phyloP scores from a whole-genome alignment of 805 yeast species.

The Lipomyces lipofer region DNA sequence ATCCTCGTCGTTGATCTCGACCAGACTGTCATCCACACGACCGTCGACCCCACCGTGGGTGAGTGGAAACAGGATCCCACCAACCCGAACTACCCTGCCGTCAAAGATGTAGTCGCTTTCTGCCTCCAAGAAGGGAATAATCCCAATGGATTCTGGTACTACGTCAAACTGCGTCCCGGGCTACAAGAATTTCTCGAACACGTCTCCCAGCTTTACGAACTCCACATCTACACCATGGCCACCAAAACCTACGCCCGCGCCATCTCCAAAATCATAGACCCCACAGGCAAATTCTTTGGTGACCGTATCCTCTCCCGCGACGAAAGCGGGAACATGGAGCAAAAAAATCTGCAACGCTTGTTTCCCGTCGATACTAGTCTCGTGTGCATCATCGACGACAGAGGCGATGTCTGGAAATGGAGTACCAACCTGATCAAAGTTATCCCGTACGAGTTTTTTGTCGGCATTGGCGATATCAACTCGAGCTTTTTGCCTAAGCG shows the following conservation, averaged over 20 bases:
- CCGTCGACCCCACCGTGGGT: conserved; percentile 95
- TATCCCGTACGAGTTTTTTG: conserved; percentile 92
- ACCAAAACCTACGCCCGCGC: conserved; percentile 89
- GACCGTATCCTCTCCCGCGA: conserved; percentile 90
- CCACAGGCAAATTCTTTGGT: conserved; percentile 80
- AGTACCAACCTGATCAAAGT: conserved; percentile 86
- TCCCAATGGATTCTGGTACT: conserved; percentile 59
- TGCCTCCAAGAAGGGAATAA: conserved; percentile 67
- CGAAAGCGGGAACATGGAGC: conserved; percentile 90
- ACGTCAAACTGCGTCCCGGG: conserved; percentile 90
- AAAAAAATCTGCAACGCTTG: conserved; percentile 79
- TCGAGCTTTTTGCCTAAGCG: conserved; percentile 88
- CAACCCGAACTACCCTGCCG: conserved; percentile 81
- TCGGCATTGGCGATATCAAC: conserved; percentile 96
- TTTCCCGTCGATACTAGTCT: conserved; percentile 95
- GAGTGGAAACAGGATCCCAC: conserved; percentile 89
- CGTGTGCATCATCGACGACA: conserved; percentile 95
- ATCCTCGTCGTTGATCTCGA: conserved; percentile 94
- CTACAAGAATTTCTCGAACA: conserved; percentile 67
- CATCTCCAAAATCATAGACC: conserved; percentile 89
- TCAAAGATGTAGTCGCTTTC: conserved; percentile 78
- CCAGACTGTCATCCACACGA: conserved; percentile 96
- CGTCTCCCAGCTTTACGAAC: conserved; percentile 68
- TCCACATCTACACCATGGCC: conserved; percentile 98
- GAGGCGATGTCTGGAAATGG: conserved; percentile 99